Percentiles rank a stretch among this genome's conserved stretches.
These are phyloP conservation scores for Elasticomyces elasticus DNA, from an alignment of 495 filamentous ascomycete species.

Conservation along the genomic window DNA sequence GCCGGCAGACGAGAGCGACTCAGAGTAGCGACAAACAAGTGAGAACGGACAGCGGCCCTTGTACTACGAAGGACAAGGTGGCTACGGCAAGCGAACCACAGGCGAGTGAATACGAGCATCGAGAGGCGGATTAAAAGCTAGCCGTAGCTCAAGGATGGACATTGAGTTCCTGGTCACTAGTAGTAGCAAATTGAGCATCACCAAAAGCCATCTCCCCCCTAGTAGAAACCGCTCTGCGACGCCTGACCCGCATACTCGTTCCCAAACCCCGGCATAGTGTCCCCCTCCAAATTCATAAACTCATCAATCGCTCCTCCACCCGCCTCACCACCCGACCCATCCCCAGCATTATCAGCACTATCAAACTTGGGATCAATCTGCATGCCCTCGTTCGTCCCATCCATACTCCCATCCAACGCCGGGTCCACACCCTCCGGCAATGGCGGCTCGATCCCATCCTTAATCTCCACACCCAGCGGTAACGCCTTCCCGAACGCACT, in stretches of 20 bases:
- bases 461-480: slow-evolving; percentile 31
- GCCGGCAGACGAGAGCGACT: not conserved
- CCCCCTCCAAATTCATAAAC: slow-evolving; percentile 23
- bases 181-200: too few species aligned
- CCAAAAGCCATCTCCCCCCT: not conserved
- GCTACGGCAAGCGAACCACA: too few species aligned
- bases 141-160: too few species aligned
- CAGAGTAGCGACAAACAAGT: not conserved
- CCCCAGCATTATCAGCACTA: slow-evolving; percentile 6
- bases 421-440: slow-evolving; percentile 10
- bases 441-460: slow-evolving; percentile 27
- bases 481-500: slow-evolving; percentile 40
- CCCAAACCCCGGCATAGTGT: slow-evolving; percentile 23
- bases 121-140: too few species aligned
- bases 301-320: slow-evolving; percentile 15
- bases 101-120: too few species aligned
- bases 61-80: too few species aligned
- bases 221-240: slow-evolving; percentile 6
- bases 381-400: slow-evolving; percentile 1
- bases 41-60: too few species aligned
- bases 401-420: slow-evolving; percentile 1
- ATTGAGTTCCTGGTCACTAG: too few species aligned
- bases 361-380: slow-evolving; percentile 19
- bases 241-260: slow-evolving; percentile 23
- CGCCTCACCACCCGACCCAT: not conserved